Percentiles rank a stretch among this genome's conserved stretches.
These are phyloP conservation scores for Exophiala phaeomuriformis DNA, from an alignment of 2,329 filamentous ascomycete species.

Conservation along the genomic window DNA sequence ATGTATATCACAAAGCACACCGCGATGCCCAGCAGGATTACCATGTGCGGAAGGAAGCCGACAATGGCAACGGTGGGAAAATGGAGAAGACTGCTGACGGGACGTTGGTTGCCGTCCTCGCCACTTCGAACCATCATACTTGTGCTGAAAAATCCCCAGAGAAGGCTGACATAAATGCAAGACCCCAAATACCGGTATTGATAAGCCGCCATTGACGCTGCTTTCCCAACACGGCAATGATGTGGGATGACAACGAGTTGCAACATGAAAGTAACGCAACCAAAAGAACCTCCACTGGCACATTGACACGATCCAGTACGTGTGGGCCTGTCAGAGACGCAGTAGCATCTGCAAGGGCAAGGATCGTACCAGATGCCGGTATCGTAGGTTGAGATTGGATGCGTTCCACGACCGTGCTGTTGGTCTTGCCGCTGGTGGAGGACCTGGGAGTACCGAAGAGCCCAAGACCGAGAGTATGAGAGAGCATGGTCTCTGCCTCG, in stretches of 20 bases:
- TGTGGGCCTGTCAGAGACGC: slow-evolving; percentile 36
- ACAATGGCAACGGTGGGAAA: slow-evolving; percentile 94
- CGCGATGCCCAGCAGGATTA: slow-evolving; percentile 71
- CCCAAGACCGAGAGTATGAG: slow-evolving; percentile 68
- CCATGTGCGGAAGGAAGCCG: slow-evolving; percentile 87
- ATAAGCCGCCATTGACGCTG: slow-evolving; percentile 73
- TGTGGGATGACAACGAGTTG: slow-evolving; percentile 78
- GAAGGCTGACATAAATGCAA: slow-evolving; percentile 78
- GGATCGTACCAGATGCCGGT: slow-evolving; percentile 32
- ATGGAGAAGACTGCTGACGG: slow-evolving; percentile 58
- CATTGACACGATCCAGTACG: slow-evolving; percentile 74
- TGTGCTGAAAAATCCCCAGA: slow-evolving; percentile 60
- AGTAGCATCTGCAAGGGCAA: slow-evolving; percentile 30
- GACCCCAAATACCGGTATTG: slow-evolving; percentile 81
- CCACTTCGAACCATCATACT: slow-evolving; percentile 31
- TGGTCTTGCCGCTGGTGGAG: slow-evolving; percentile 3
- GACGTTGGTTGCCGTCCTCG: slow-evolving; percentile 23
- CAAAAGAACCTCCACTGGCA: slow-evolving; percentile 78
- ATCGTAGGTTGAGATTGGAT: slow-evolving; percentile 40
- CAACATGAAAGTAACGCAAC: slow-evolving; percentile 82
- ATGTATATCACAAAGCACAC: slow-evolving; percentile 70
- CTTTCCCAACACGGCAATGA: slow-evolving; percentile 70
- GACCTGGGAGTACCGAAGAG: slow-evolving; percentile 49
- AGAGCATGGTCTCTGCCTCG: slow-evolving; percentile 83
- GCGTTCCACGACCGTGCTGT: slow-evolving; percentile 29